Percentiles rank a stretch among this genome's conserved stretches.
phyloP scores from a whole-genome alignment of 2,329 filamentous ascomycete species.

The Aspergillus phoenicis region DNA sequence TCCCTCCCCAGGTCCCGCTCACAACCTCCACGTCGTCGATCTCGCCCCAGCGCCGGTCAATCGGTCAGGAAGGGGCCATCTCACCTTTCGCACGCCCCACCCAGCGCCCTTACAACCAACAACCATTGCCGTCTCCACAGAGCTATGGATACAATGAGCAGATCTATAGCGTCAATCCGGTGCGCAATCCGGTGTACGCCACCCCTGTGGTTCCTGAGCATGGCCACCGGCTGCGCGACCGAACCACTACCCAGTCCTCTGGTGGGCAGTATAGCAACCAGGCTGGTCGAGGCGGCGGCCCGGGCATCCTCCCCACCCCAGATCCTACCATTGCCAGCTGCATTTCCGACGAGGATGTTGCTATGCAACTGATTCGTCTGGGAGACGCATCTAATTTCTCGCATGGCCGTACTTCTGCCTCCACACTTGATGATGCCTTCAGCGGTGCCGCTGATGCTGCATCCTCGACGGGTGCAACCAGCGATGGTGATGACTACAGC shows the following conservation, averaged over 20 bases:
- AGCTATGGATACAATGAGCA: slow-evolving; percentile 63
- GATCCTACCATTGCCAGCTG: slow-evolving; percentile 97
- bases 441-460: slow-evolving; percentile 84
- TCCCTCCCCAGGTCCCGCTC: slow-evolving; percentile 88
- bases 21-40: slow-evolving; percentile 97
- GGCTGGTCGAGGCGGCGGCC: slow-evolving; percentile 41
- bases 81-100: slow-evolving; percentile 74
- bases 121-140: slow-evolving; percentile 80
- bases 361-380: slow-evolving; percentile 92
- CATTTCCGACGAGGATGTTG: slow-evolving; percentile 97
- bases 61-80: slow-evolving; percentile 64
- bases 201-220: slow-evolving; percentile 61
- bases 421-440: slow-evolving; percentile 89
- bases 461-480: slow-evolving; percentile 83
- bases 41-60: slow-evolving; percentile 84
- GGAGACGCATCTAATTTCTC: slow-evolving; percentile 93
- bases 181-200: slow-evolving; percentile 56
- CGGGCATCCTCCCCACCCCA: slow-evolving; percentile 80
- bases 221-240: slow-evolving; percentile 67
- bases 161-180: slow-evolving; percentile 37
- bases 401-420: slow-evolving; percentile 88
- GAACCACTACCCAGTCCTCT: slow-evolving; percentile 57
- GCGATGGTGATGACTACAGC: slow-evolving; percentile 67
- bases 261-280: slow-evolving; percentile 44
- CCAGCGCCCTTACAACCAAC: slow-evolving; percentile 78